These are phyloP conservation scores for Kalmusia sp. DNA, from an alignment of 2,329 filamentous ascomycete genomes.

Conservation along the genomic window DNA sequence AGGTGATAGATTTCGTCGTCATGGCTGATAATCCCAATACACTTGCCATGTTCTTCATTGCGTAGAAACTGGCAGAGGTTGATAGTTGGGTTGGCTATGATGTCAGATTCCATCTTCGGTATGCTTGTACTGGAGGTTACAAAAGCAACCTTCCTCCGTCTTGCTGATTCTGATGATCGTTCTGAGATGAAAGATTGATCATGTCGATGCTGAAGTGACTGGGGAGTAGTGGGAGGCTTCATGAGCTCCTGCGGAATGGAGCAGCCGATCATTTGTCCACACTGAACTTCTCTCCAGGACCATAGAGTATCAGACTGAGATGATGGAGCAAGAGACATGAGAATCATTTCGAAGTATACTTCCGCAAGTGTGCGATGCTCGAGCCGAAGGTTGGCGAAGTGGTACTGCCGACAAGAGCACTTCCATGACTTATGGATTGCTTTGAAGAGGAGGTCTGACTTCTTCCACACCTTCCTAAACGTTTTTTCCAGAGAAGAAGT, in stretches of 20 bases:
- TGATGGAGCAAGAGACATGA: conserved; percentile 19
- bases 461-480: conserved; percentile 19
- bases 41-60: conserved; percentile 7
- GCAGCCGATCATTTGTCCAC: conserved; percentile 18
- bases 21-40: conserved; percentile 21
- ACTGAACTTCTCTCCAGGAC: conserved; percentile 22
- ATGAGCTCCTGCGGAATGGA: neutral
- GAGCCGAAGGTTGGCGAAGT: conserved; percentile 27
- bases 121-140: neutral
- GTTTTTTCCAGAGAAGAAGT: conserved; percentile 12
- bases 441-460: conserved; percentile 22
- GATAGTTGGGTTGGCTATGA: conserved; percentile 2
- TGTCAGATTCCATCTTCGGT: conserved; percentile 8
- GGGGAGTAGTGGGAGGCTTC: neutral
- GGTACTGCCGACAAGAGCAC: conserved; percentile 28
- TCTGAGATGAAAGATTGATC: neutral
- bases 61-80: conserved; percentile 17
- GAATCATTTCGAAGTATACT: conserved; percentile 25
- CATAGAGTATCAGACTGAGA: conserved; percentile 13
- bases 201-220: neutral
- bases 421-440: conserved; percentile 26
- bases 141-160: conserved; percentile 13
- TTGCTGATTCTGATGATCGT: neutral
- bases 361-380: conserved; percentile 28
- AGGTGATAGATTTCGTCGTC: conserved; percentile 20